These are phyloP conservation scores for Nannizziopsis barbatae DNA, from an alignment of 2,329 filamentous ascomycete genomes.

Conservation along the genomic window DNA sequence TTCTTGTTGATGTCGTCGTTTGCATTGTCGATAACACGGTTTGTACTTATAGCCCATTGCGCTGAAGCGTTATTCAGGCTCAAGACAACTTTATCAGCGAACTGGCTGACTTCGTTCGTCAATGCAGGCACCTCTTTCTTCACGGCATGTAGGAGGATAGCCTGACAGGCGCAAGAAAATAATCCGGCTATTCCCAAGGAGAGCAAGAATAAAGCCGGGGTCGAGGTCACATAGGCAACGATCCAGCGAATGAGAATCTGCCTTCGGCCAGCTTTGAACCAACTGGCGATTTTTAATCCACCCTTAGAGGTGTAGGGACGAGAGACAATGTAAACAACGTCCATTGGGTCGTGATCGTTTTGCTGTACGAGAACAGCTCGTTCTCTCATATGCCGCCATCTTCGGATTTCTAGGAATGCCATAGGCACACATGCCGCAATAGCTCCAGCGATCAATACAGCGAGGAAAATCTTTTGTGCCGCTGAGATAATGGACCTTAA, in stretches of 20 bases:
- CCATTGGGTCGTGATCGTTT: slow-evolving; percentile 65
- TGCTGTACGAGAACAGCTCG: slow-evolving; percentile 55
- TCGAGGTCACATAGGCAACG: slow-evolving; percentile 75
- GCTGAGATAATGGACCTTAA: slow-evolving; percentile 56
- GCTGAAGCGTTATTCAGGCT: slow-evolving; percentile 61
- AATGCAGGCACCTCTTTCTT: slow-evolving; percentile 66
- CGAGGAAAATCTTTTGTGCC: slow-evolving; percentile 64
- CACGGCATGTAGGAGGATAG: slow-evolving; percentile 60
- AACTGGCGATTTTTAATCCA: slow-evolving; percentile 59
- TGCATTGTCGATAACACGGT: slow-evolving; percentile 55
- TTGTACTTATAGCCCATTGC: slow-evolving; percentile 66
- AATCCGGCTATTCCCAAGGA: slow-evolving; percentile 72
- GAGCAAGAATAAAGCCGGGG: slow-evolving; percentile 74
- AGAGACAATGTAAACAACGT: slow-evolving; percentile 78
- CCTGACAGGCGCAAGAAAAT: slow-evolving; percentile 72
- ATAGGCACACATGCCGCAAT: slow-evolving; percentile 64
- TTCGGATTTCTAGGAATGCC: slow-evolving; percentile 66
- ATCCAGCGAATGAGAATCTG: slow-evolving; percentile 71
- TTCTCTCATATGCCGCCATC: slow-evolving; percentile 62
- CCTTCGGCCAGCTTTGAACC: slow-evolving; percentile 50
- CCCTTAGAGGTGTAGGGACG: slow-evolving; percentile 62
- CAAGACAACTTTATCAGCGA: slow-evolving; percentile 65
- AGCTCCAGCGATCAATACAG: slow-evolving; percentile 60
- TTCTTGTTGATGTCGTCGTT: slow-evolving; percentile 68
- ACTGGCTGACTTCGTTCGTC: slow-evolving; percentile 61